Percentiles rank a stretch among this genome's conserved stretches.
Conservation (phyloP, 2,329 filamentous ascomycete species). For the Ceratocystis colombiana region DNA sequence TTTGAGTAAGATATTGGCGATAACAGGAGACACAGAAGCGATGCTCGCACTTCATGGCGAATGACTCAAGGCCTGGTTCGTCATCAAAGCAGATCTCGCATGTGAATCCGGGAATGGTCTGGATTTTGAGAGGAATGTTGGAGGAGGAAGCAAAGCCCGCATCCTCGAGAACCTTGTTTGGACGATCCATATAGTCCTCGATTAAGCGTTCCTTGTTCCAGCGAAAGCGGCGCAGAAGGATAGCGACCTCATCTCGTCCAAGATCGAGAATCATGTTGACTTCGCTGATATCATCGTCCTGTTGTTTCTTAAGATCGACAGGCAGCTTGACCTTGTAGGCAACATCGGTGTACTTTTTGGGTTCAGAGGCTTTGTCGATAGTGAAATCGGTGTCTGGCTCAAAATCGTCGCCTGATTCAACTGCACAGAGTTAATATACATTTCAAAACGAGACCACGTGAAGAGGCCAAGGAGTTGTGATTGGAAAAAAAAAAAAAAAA, state of each 20-base stretch:
- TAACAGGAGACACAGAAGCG: conserved; percentile 92
- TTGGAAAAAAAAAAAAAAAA: not conserved
- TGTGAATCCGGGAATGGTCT: conserved; percentile 63
- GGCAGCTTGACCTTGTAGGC: conserved; percentile 75
- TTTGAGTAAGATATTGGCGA: conserved; percentile 77
- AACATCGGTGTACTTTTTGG: conserved; percentile 65
- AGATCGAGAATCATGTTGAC: conserved; percentile 87
- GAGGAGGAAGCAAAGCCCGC: conserved; percentile 66
- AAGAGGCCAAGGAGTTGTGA: not conserved
- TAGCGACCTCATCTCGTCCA: conserved; percentile 78
- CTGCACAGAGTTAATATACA: not conserved
- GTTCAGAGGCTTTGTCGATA: conserved; percentile 44
- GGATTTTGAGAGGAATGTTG: conserved; percentile 54
- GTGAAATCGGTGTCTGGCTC: conserved; percentile 18
- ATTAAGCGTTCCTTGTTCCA: conserved; percentile 97
- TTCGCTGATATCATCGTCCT: conserved; percentile 76
- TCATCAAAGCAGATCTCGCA: conserved; percentile 98
- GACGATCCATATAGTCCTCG: conserved; percentile 90
- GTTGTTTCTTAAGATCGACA: conserved; percentile 69
- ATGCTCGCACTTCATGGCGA: conserved; percentile 91
- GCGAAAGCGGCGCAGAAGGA: conserved; percentile 75
- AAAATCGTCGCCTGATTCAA: conserved; percentile 26
- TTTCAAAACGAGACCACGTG: not conserved
- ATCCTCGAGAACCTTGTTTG: conserved; percentile 67
- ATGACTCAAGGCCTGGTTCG: conserved; percentile 62